phyloP scores from a whole-genome alignment of 495 filamentous ascomycete species.

The Lineolata rhizophorae region DNA sequence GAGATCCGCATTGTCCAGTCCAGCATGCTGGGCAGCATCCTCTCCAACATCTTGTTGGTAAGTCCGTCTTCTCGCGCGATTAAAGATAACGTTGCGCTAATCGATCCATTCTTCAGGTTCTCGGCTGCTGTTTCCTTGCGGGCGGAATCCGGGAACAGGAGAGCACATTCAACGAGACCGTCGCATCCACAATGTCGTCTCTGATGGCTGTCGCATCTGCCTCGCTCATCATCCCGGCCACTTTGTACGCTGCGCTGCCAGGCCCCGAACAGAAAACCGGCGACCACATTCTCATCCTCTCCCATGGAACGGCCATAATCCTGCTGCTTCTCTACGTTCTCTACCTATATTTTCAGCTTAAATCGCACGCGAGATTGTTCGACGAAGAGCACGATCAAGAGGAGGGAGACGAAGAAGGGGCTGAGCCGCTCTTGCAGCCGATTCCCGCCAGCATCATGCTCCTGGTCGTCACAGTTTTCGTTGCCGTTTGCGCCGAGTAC shows the following conservation, averaged over 20 bases:
- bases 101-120: slow-evolving; percentile 23
- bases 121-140: slow-evolving; percentile 90
- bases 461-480: slow-evolving; percentile 53
- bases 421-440: slow-evolving; percentile 33
- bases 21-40: slow-evolving; percentile 90
- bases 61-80: slow-evolving; percentile 1
- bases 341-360: slow-evolving; percentile 81
- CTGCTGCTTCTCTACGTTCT: slow-evolving; percentile 71
- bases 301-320: slow-evolving; percentile 77
- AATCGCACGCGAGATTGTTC: slow-evolving; percentile 61
- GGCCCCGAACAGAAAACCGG: slow-evolving; percentile 19
- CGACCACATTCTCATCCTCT: slow-evolving; percentile 56
- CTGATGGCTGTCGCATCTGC: slow-evolving; percentile 83
- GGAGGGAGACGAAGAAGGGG: slow-evolving; percentile 19
- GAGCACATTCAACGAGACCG: slow-evolving; percentile 64
- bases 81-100: slow-evolving; percentile 1
- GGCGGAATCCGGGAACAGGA: slow-evolving; percentile 54
- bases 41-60: slow-evolving; percentile 81
- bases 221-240: slow-evolving; percentile 82
- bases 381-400: slow-evolving; percentile 33
- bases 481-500: slow-evolving; percentile 86
- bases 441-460: slow-evolving; percentile 52
- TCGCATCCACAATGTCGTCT: slow-evolving; percentile 89
- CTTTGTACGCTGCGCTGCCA: slow-evolving; percentile 38
- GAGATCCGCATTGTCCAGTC: slow-evolving; percentile 92